Evolutionary conservation across 371 early-diverging fungal species (phyloP).

Genomic region (Mortierella sp.): DNA sequence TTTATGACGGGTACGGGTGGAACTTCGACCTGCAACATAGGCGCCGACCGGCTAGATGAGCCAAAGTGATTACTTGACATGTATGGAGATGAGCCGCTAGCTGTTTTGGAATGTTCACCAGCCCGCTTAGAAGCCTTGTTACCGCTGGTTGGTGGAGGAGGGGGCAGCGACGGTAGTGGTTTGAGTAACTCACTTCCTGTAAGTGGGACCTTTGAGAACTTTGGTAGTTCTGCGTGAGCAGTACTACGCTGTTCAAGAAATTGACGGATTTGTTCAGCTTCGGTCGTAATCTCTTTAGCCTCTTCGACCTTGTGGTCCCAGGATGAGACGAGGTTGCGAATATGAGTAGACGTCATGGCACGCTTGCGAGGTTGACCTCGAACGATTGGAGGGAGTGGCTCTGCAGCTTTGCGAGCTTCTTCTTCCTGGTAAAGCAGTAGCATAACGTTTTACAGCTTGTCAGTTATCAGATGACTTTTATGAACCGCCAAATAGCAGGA

Average conservation of each 20-base stretch:
- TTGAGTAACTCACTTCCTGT: conserved; percentile 37
- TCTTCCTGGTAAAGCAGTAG: conserved; percentile 28
- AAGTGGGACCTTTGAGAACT: conserved; percentile 29
- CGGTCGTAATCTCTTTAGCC: conserved; percentile 32
- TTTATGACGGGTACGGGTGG: background rate
- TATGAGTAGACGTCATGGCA: conserved; percentile 46
- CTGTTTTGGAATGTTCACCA: conserved; percentile 15
- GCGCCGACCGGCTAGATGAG: background rate
- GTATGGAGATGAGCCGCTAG: conserved; percentile 16
- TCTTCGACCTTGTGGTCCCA: conserved; percentile 56
- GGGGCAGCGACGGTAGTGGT: conserved; percentile 43
- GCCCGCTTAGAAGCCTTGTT: background rate
- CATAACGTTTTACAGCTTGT: background rate
- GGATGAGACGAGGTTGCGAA: conserved; percentile 52
- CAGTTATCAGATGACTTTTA: background rate
- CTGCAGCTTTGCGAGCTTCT: conserved; percentile 45
- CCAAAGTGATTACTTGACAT: conserved; percentile 9
- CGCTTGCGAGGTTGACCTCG: conserved; percentile 52
- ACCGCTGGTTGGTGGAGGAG: conserved; percentile 26
- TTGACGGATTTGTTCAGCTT: conserved; percentile 39
- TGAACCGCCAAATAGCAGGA: background rate
- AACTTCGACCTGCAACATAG: background rate
- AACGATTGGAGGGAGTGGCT: conserved; percentile 50
- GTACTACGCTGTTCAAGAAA: conserved; percentile 45
- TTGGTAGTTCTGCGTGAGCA: conserved; percentile 52